These are phyloP conservation scores for Picochlorum costavermella DNA, from an alignment of 139 green algal genomes.

Conservation along the genomic window DNA sequence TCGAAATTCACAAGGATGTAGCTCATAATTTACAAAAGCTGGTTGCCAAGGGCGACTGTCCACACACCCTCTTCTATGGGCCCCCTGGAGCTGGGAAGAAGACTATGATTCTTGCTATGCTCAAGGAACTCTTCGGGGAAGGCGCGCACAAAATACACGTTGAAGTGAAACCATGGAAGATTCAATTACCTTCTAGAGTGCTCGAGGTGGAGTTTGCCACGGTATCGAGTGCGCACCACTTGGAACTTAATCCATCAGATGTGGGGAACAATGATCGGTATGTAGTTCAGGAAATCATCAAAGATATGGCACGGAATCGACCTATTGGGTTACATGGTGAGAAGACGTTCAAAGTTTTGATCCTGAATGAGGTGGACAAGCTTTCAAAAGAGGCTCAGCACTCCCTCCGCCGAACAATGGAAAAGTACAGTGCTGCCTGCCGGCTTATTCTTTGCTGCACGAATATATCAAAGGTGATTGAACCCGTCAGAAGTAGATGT, in stretches of 20 bases:
- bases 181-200: slow-evolving; percentile 77
- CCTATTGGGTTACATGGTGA: slow-evolving; percentile 59
- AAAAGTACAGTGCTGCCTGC: slow-evolving; percentile 91
- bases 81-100: slow-evolving; percentile 92
- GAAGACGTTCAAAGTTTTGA: slow-evolving; percentile 54
- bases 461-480: slow-evolving; percentile 87
- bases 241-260: slow-evolving; percentile 92
- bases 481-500: slow-evolving; percentile 85
- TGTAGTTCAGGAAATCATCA: slow-evolving; percentile 93
- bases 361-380: slow-evolving; percentile 92
- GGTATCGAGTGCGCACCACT: slow-evolving; percentile 77
- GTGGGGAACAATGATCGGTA: slow-evolving; percentile 89
- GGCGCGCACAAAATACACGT: slow-evolving; percentile 89
- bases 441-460: slow-evolving; percentile 78
- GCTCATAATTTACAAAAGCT: slow-evolving; percentile 77
- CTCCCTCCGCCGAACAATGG: slow-evolving; percentile 90
- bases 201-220: slow-evolving; percentile 96
- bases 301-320: slow-evolving; percentile 89
- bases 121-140: slow-evolving; percentile 86
- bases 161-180: slow-evolving; percentile 89
- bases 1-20: slow-evolving; percentile 64
- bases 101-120: slow-evolving; percentile 82
- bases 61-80: slow-evolving; percentile 94
- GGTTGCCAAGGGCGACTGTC: slow-evolving; percentile 80
- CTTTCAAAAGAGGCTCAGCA: slow-evolving; percentile 86